Evolutionary conservation across 164 flowering plant species (phyloP), one percentile per base, ranked within the genome.

Genomic region (Stephania japonica): DNA sequence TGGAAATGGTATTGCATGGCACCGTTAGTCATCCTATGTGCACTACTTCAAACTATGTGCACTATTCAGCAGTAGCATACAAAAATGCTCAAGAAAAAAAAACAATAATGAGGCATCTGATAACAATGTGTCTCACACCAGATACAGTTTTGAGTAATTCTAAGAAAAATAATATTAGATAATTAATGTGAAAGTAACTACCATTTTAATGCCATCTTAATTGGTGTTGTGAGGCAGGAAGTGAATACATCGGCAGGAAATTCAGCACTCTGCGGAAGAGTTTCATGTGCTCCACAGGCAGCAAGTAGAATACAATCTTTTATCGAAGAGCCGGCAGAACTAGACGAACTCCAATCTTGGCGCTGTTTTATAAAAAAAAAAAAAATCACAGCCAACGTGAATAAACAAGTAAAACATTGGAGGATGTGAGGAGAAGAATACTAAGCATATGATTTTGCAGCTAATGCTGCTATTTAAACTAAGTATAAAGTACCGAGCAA

Each of bases 171-270:
- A 23, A 12, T 64, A 66, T 5, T 59, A 27, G 42, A 61, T 6
- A 16, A 27, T 47, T 44, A 61, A 42, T 27, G 71, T 19, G 21
- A 70, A 24, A 19, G 42, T 70, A 6, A 24, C 80, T 85, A 93
- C 99, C 99, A 95, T 85, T 88, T 85, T 74, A 95, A 77, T 69
- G 99, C 98, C 97, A 95, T 95, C 80, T 89, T 91, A 76, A 95
- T 93, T n/a, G 99, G 99, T 43, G 99, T 95, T 0, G 99, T 95
- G 74, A 95, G 93, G 82, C 99, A 95, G 61, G 98, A 90, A 41
- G 98, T 95, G 81, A 95, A 95, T 69, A 91, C 92, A 83, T 93
- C 99, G 59, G 99, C 99, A 74, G 98, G 98, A 83, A 91, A 91
- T 72, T 95, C 99, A 74, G 82, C 92, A 86, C 97, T 95, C 82